Evolutionary conservation across 805 yeast species (phyloP), one percentile per base, ranked within the genome.

Genomic region (Kuraishia capsulata): DNA sequence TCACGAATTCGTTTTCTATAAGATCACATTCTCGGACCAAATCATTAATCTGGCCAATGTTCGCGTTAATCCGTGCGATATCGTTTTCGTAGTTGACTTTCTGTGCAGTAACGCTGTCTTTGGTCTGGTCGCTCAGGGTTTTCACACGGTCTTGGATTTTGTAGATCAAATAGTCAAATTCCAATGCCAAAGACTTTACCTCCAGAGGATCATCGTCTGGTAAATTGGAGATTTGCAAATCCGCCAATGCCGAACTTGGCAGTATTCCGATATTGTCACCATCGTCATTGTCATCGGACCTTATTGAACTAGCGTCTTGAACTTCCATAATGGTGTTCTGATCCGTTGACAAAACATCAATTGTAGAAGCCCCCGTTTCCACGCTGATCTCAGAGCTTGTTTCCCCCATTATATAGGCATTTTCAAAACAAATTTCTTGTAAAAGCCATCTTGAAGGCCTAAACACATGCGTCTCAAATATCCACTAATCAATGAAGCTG

Each of bases 161-260:
- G 58, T 64, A 78, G 52, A 81, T 52, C 30, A 83, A 54, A 47
- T 80, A 78, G 48, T 83, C 90, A 51, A 72, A 81, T 38, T 69
- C 71, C 19, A 79, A 61, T 1, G 83, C 73, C 32, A 83, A 58
- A 40, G 71, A 67, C 47, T 75, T 71, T 14, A 82, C 66, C 10
- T 78, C 73, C 20, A 82, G 58, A 1, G 87, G 86, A 54, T 82
- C 89, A 19, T 69, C 73, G 4, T 57, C 62, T 4, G 11, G 8
- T 11, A 24, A 8, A 11, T 24, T 24, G 11, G 26, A 24, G 11
- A 9, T 11, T 24, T 8, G 8, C 26, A 24, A 24, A 24, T 8
- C 56, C 60, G 13, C 42, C 47, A n/a, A n/a, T n/a, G n/a, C n/a
- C n/a, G 14, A 43, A 13, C 23, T 32, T 17, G 19, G 4, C 18